Percentiles rank a stretch among this genome's conserved stretches.
Evolutionary conservation across 2,329 filamentous ascomycete species (phyloP).

Genomic region (Phyllosticta ampelicida): DNA sequence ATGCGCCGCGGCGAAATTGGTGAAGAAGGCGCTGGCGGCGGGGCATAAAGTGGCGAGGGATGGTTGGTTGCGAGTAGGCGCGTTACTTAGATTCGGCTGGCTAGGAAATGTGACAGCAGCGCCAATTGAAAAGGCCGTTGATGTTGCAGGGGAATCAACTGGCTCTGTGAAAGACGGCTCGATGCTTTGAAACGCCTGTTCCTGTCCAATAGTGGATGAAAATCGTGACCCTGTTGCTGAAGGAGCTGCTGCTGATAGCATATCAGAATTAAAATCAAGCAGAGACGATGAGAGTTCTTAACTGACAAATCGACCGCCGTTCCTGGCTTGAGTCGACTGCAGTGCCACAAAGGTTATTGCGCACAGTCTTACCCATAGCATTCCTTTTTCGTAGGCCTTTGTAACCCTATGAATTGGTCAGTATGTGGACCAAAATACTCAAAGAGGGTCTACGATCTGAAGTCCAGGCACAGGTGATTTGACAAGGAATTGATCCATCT

Average conservation of each 20-base stretch:
- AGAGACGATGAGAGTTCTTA: not conserved
- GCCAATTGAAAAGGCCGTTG: not conserved
- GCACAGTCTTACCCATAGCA: not conserved
- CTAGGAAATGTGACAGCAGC: not conserved
- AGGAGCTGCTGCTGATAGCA: not conserved
- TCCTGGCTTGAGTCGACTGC: not conserved
- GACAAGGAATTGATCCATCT: no score
- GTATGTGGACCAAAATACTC: not conserved
- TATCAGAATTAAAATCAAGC: not conserved
- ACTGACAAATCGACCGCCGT: not conserved
- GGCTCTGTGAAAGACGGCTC: not conserved
- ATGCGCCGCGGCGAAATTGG: slow-evolving; percentile 43
- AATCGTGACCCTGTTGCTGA: not conserved
- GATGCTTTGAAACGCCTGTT: not conserved
- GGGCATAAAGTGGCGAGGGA: slow-evolving; percentile 11
- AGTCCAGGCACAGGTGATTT: no score
- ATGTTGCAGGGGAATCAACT: not conserved
- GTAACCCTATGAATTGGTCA: slow-evolving; percentile 4
- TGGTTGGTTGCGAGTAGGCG: not conserved
- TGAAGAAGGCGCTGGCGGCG: slow-evolving; percentile 38
- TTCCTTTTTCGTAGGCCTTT: slow-evolving; percentile 8
- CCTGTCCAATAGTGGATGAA: not conserved
- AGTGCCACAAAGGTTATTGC: not conserved
- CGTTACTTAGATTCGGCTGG: not conserved
- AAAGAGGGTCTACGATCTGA: no score